Conservation (phyloP, 768 basidiomycete species). For the Scleroderma bovista region DNA sequence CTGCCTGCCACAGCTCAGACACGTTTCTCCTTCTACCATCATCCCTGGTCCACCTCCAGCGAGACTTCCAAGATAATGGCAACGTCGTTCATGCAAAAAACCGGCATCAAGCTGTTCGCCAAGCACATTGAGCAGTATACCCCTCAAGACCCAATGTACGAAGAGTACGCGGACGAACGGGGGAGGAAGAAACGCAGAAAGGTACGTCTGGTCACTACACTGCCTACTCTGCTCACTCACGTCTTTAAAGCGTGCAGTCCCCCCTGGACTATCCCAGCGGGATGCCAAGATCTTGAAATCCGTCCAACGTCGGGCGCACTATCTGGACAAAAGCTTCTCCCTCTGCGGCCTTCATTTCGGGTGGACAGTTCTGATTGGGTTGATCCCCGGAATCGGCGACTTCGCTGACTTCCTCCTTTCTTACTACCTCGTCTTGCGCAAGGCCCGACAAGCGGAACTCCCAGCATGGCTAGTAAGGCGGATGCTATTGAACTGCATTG, state of each 20-base stretch:
- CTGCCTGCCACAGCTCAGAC: not conserved
- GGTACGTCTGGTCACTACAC: slow-evolving; percentile 24
- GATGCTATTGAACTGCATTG: slow-evolving; percentile 74
- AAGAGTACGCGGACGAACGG: slow-evolving; percentile 22
- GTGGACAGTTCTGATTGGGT: slow-evolving; percentile 78
- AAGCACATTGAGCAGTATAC: slow-evolving; percentile 60
- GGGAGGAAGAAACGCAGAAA: slow-evolving; percentile 28
- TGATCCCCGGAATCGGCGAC: slow-evolving; percentile 69
- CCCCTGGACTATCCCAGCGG: slow-evolving; percentile 69
- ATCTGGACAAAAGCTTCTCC: slow-evolving; percentile 82
- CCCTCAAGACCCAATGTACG: slow-evolving; percentile 74
- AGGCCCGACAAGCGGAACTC: slow-evolving; percentile 68
- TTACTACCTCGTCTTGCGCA: slow-evolving; percentile 72
- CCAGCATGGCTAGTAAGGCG: slow-evolving; percentile 59
- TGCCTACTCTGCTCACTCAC: not conserved
- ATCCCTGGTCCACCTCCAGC: not conserved
- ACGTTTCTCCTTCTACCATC: not conserved
- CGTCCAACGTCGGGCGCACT: slow-evolving; percentile 73
- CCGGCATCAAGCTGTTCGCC: slow-evolving; percentile 57
- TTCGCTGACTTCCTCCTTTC: slow-evolving; percentile 57
- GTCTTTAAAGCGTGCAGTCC: slow-evolving; percentile 50
- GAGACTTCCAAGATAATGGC: slow-evolving; percentile 9
- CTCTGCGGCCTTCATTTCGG: slow-evolving; percentile 81
- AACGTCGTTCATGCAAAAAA: slow-evolving; percentile 31
- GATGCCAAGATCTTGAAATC: slow-evolving; percentile 72